These are phyloP conservation scores for Vitis rupestris DNA, from an alignment of 164 flowering plant genomes.

Conservation along the genomic window DNA sequence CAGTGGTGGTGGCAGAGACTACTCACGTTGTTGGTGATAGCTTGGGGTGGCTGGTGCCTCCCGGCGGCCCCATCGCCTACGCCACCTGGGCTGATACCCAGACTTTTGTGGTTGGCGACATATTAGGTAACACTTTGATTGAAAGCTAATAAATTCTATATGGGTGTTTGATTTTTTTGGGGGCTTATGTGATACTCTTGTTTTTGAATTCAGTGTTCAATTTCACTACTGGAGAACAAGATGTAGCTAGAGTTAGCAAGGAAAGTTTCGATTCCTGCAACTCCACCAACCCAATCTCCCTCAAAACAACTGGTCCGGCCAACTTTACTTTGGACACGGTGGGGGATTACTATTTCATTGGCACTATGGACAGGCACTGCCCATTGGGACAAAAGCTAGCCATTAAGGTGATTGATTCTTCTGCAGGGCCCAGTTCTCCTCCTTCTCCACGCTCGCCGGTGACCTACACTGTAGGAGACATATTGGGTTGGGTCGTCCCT, in stretches of 20 bases:
- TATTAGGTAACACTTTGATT: not conserved
- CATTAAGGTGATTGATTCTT: constrained; percentile 12
- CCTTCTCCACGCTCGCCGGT: not conserved
- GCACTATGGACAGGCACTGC: constrained; percentile 28
- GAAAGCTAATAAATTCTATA: not conserved
- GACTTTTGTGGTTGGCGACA: constrained; percentile 7
- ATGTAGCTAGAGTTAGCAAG: constrained; percentile 23
- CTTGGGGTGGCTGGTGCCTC: constrained; percentile 5
- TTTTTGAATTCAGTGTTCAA: constrained; percentile 28
- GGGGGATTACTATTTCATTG: constrained; percentile 22
- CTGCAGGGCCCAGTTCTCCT: not conserved
- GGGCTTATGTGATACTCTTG: not conserved
- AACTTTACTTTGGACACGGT: constrained; percentile 16
- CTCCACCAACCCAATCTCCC: constrained; percentile 1
- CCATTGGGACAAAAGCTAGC: constrained; percentile 26
- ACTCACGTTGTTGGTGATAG: too few species aligned
- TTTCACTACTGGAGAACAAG: constrained; percentile 22
- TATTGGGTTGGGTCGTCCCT: too few species aligned
- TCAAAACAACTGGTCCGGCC: constrained; percentile 12
- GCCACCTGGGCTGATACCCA: not conserved
- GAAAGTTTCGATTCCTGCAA: constrained; percentile 19
- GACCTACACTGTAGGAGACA: not conserved
- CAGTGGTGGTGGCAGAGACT: too few species aligned
- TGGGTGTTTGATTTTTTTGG: not conserved
- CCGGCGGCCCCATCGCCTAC: not conserved